Percentiles rank a stretch among this genome's conserved stretches.
These are phyloP conservation scores for Malassezia arunalokei DNA, from an alignment of 1,284 basidiomycete genomes.

Conservation along the genomic window DNA sequence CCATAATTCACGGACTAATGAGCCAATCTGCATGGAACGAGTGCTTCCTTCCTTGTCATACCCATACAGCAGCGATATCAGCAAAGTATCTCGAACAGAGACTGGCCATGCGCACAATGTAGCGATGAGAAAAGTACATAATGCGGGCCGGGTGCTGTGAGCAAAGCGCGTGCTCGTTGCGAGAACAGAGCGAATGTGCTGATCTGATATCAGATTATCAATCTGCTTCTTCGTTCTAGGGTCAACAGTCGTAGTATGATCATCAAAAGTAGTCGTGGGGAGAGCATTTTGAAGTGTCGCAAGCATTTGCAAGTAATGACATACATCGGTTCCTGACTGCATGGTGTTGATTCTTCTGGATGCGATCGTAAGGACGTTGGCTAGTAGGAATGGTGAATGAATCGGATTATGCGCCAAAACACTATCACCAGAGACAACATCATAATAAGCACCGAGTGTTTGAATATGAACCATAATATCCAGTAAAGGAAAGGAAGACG, in stretches of 20 bases:
- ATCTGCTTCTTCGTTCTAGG: conserved; percentile 24
- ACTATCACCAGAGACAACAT: conserved; percentile 2
- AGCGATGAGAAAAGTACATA: conserved; percentile 34
- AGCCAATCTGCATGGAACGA: conserved; percentile 3
- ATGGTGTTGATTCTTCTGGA: conserved; percentile 25
- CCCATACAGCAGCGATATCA: conserved; percentile 22
- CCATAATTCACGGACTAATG: conserved; percentile 40
- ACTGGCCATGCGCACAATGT: conserved; percentile 30
- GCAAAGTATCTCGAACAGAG: conserved; percentile 19
- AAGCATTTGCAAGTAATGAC: conserved; percentile 27
- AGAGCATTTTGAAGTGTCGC: conserved; percentile 31
- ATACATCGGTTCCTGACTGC: conserved; percentile 18
- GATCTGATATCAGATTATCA: conserved; percentile 21
- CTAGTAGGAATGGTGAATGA: conserved; percentile 22
- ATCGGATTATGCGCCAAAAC: conserved; percentile 9
- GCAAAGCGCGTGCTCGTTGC: conserved; percentile 28
- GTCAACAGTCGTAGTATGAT: neutral
- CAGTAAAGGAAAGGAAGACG: conserved; percentile 25
- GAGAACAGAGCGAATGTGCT: conserved; percentile 28
- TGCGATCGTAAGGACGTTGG: conserved; percentile 27
- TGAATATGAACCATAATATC: conserved; percentile 22
- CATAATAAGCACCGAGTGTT: conserved; percentile 5
- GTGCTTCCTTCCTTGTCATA: neutral
- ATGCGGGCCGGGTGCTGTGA: conserved; percentile 23
- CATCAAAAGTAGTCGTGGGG: neutral